A percentile compares a stretch with the other conserved stretches of the same genome.
These are phyloP conservation scores for Colletotrichum graminicola DNA, from an alignment of 2,329 filamentous ascomycete genomes.

Conservation along the genomic window DNA sequence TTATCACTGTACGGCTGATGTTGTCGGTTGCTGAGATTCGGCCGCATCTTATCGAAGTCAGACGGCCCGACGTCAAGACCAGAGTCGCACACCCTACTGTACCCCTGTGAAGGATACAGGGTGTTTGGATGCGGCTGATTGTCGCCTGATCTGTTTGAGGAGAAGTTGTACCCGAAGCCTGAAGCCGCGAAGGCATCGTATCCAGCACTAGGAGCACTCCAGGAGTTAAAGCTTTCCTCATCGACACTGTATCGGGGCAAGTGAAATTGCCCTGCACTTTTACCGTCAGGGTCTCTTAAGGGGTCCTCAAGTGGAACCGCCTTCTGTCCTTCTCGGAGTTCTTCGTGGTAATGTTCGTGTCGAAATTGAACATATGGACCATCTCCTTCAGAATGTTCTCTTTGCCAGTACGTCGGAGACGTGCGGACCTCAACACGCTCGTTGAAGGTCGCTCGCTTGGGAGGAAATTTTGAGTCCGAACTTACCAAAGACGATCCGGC, in stretches of 20 bases:
- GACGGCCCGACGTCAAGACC: neutral
- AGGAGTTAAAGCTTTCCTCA: constrained; percentile 39
- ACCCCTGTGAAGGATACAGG: neutral
- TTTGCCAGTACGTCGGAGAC: constrained; percentile 39
- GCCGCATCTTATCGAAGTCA: neutral
- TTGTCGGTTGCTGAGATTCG: constrained; percentile 13
- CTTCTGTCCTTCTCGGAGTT: constrained; percentile 34
- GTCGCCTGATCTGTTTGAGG: neutral
- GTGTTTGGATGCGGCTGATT: constrained; percentile 3
- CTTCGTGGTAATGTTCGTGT: constrained; percentile 32
- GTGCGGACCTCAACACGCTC: constrained; percentile 39
- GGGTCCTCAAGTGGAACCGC: constrained; percentile 32
- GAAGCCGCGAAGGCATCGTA: neutral
- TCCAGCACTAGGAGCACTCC: constrained; percentile 12
- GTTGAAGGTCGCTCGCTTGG: constrained; percentile 33
- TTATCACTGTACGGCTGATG: neutral
- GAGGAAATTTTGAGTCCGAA: neutral
- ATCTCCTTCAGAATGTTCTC: constrained; percentile 30
- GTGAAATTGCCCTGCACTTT: constrained; percentile 12
- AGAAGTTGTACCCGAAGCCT: neutral
- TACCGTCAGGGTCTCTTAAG: constrained; percentile 31
- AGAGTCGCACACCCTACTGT: neutral
- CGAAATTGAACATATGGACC: constrained; percentile 27
- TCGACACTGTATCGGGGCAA: constrained; percentile 10
- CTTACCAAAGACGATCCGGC: neutral